Evolutionary conservation across 2,329 filamentous ascomycete genomes (phyloP).

Genomic region (Aspergillus fischeri): DNA sequence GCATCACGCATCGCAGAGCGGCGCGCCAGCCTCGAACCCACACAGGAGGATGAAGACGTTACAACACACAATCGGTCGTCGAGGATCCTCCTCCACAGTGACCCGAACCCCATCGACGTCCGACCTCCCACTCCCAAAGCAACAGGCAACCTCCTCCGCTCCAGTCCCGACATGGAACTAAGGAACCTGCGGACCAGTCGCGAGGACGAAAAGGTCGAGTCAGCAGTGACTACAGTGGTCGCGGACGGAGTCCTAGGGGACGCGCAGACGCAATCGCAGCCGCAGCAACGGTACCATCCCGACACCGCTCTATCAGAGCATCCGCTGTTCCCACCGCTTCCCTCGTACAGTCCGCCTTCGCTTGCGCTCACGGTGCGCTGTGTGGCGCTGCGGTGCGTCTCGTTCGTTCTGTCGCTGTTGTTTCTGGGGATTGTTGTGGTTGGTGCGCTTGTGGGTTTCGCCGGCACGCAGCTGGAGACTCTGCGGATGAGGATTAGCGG

Average conservation of each 20-base stretch:
- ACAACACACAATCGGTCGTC: background rate
- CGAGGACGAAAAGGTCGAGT: background rate
- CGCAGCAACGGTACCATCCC: background rate
- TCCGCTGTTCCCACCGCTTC: conserved; percentile 73
- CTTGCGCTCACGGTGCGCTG: conserved; percentile 62
- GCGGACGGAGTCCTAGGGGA: conserved; percentile 12
- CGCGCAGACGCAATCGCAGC: background rate
- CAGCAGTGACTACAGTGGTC: background rate
- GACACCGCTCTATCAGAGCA: conserved; percentile 6
- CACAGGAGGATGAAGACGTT: background rate
- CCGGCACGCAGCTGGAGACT: conserved; percentile 51
- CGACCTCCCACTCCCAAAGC: background rate
- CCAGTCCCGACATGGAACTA: background rate
- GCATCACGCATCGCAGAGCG: background rate
- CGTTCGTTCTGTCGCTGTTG: conserved; percentile 70
- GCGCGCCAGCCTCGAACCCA: background rate
- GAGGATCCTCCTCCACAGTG: background rate
- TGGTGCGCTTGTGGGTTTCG: conserved; percentile 66
- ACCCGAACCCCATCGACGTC: background rate
- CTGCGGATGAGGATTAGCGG: conserved; percentile 54
- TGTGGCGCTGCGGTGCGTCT: conserved; percentile 60
- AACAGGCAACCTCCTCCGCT: background rate
- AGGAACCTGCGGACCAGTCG: background rate
- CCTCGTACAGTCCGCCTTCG: conserved; percentile 73
- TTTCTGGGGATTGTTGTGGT: conserved; percentile 75